Evolutionary conservation across 192 early-diverging fungal species (phyloP), one percentile per base, ranked within the genome.

Genomic region (Entomortierella chlamydospora): DNA sequence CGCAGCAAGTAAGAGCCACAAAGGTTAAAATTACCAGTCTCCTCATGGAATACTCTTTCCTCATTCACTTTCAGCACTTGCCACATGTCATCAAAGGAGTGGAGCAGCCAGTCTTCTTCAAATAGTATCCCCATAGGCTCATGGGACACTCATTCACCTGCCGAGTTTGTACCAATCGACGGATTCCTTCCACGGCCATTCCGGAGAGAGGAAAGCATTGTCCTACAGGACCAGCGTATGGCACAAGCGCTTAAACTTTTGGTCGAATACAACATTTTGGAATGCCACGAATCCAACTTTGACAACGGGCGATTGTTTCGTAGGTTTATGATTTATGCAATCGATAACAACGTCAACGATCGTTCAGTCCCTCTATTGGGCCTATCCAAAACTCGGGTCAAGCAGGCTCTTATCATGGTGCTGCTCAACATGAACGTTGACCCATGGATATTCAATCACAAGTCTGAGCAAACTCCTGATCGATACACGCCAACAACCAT

Each of bases 381-480:
- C 2, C 15, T 37, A 43, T 26, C 31, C 43, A 23, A 15, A 49
- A 26, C n/a, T 6, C 51, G 49, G 13, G 43, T 33, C 31, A 63
- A 64, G 33, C 45, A 31, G 13, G 72, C 72, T 0, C 31, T 73
- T 7, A 23, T 57, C 0, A 60, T 57, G 56, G 63, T 73, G 18
- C 57, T 73, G 4, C 49, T 73, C 5, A 66, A 66, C 50, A 72
- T 72, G 61, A 72, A 72, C 31, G 34, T 64, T 4, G 55, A 72
- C 34, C 70, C 70, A 0, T 33, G 26, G 50, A 29, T 55, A 23
- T 74, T 61, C 50, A 34, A 11, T 11, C 57, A 28, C 20, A 23
- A 56, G 39, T 31, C 8, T n/a, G 43, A 61, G 34, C 41, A 29
- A 9, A 11, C 33, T 1, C 53, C 55, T 15, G 5, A 29, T 4